Base-by-base conservation (phyloP, 495 filamentous ascomycete species). In the Cercophora samala region DNA sequence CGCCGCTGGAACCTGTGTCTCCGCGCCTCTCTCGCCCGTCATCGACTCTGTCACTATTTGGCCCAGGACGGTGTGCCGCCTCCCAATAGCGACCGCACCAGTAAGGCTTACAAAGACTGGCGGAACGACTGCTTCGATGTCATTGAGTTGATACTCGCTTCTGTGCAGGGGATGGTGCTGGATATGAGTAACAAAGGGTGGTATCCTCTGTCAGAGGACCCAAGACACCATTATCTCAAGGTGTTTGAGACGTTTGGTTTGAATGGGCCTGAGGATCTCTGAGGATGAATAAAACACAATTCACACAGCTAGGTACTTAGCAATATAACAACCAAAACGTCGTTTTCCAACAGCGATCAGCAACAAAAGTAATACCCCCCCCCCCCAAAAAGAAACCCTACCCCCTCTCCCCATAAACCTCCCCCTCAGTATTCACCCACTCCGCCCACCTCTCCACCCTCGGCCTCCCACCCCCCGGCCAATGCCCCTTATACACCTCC, bases 161-260 rank as follows among this genome's bases (percentile, higher is more conserved):
- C 58, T 15, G 58, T 60, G 17, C 58, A 60, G 26, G 58, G 58
- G 23, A 60, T 60, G 23, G 58, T 60, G 5, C 17, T 60, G 1
- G 15, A 60, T 24, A 60, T 60, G 58, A 60, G 58, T 32, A 32
- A 60, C 15, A 29, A 25, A 5, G 58, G 58, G 26, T 60, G 58
- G 58, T 60, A 60, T 60, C 58, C 58, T 32, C 18, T n/a, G 4
- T 23, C 19, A 2, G 58, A 60, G 19, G 24, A 60, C 23, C 58
- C 24, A 15, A 19, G 58, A n/a, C 58, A 60, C n/a, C 19, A 23
- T n/a, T 32, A 60, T 24, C 17, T 24, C 13, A 60, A 60, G 26
- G 58, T 60, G 17, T 60, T 60, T 29, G 58, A 60, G 26, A n/a
- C 58, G 21, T 60, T 60, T 60, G 58, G 58, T 4, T 29, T 60